A percentile compares a stretch with the other conserved stretches of the same genome.
These are phyloP conservation scores for Begonia peltatifolia DNA, from an alignment of 306 rosid species.

Conservation along the genomic window DNA sequence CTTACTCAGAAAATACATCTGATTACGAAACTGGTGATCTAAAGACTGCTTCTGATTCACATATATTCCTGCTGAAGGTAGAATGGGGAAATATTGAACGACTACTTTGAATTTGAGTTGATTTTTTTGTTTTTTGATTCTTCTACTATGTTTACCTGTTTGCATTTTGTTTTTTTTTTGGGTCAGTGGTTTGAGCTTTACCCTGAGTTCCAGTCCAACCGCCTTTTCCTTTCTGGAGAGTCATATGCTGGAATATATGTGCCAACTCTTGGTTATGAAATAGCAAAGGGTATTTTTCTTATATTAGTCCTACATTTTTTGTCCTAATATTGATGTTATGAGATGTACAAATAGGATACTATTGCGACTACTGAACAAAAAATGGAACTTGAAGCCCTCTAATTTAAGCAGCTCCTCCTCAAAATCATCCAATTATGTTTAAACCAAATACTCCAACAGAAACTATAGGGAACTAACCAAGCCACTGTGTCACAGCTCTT, in stretches of 20 bases:
- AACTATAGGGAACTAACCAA: too few species aligned
- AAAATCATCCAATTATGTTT: too few species aligned
- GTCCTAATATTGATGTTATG: background rate
- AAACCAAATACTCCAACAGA: too few species aligned
- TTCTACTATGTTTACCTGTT: background rate
- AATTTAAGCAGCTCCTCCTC: too few species aligned
- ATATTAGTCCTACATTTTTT: background rate
- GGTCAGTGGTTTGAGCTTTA: slow-evolving; percentile 75
- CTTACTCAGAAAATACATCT: slow-evolving; percentile 51
- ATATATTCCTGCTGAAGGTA: slow-evolving; percentile 82
- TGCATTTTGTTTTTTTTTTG: slow-evolving; percentile 2
- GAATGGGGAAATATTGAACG: slow-evolving; percentile 5
- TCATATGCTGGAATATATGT: slow-evolving; percentile 90
- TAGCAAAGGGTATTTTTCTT: slow-evolving; percentile 44
- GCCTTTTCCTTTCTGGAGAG: slow-evolving; percentile 72
- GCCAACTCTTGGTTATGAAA: slow-evolving; percentile 73
- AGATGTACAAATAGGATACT: too few species aligned
- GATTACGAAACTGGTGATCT: slow-evolving; percentile 68
- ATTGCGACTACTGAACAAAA: too few species aligned
- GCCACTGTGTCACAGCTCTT: too few species aligned
- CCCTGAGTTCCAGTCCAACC: slow-evolving; percentile 61
- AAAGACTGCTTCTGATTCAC: slow-evolving; percentile 71
- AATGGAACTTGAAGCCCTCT: too few species aligned
- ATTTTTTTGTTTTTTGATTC: slow-evolving; percentile 10
- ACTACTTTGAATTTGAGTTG: background rate